phyloP scores from a whole-genome alignment of 768 basidiomycete genomes.

The Collybiopsis luxurians region DNA sequence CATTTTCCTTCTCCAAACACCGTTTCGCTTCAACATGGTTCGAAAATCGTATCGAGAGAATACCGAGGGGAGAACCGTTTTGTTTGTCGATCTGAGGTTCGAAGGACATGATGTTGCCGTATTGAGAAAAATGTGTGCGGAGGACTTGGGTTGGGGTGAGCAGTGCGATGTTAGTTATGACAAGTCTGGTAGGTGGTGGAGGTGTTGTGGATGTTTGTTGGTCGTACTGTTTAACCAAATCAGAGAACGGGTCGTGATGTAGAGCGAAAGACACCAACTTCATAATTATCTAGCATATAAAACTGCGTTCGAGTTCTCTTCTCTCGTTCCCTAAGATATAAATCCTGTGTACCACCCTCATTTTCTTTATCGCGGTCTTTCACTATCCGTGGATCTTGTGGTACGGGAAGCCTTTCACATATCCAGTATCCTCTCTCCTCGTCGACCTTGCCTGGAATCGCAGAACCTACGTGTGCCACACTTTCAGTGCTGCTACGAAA shows the following conservation, averaged over 20 bases:
- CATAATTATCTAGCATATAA: slow-evolving; percentile 53
- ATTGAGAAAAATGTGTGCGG: slow-evolving; percentile 56
- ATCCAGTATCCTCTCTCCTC: slow-evolving; percentile 4
- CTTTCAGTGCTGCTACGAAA: neutral
- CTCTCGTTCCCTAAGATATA: neutral
- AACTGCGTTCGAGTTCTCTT: slow-evolving; percentile 27
- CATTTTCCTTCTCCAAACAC: slow-evolving; percentile 67
- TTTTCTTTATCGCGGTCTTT: neutral
- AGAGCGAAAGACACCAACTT: slow-evolving; percentile 27
- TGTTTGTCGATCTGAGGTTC: slow-evolving; percentile 77
- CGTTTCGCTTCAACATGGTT: slow-evolving; percentile 64
- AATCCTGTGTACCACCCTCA: neutral
- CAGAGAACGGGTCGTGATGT: slow-evolving; percentile 2
- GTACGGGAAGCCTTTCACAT: slow-evolving; percentile 1
- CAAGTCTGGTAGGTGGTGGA: slow-evolving; percentile 71
- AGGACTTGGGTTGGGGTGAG: slow-evolving; percentile 68
- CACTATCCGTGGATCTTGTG: slow-evolving; percentile 1
- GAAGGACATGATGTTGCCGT: slow-evolving; percentile 63
- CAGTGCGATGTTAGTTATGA: slow-evolving; percentile 69
- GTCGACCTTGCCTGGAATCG: neutral
- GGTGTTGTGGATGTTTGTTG: slow-evolving; percentile 58
- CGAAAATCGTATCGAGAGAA: slow-evolving; percentile 70
- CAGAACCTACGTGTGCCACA: neutral
- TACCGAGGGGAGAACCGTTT: slow-evolving; percentile 81
- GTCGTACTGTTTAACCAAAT: slow-evolving; percentile 57